Evolutionary conservation across 129 eudicot species (phyloP), one percentile per base, ranked within the genome.

Genomic region (Helianthus tuberosus): DNA sequence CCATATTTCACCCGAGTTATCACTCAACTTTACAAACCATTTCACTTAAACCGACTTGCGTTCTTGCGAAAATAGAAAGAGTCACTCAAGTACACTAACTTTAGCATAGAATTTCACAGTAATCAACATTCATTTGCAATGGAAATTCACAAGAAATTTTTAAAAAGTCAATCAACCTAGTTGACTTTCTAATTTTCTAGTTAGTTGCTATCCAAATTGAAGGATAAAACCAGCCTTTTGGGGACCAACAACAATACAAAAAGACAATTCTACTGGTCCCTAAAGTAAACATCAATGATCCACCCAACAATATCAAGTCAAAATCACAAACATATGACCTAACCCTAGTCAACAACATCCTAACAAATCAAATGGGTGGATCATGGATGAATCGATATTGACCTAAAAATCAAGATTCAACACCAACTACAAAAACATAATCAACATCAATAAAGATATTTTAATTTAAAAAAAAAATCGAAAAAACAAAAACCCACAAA

Each of bases 241-340:
- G 44, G 14, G 3, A 20, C 66, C 43, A 60, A 25, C 36, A 58
- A 25, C 8, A 25, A 9, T 3, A 10, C 11, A 57, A 58, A 58
- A 23, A 14, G 64, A 43, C 29, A 14, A 3, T 43, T 72, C 57
- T 13, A 12, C 48, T 14, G 16, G 57, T 64, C 67, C 57, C 67
- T 12, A 72, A 58, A 58, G 47, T 62, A 27, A 61, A 15, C 35
- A 60, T 20, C 23, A 20, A 20, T 20, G 23, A 20, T 20, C 11
- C n/a, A n/a, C n/a, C 69, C 38, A 62, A 32, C 17, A 17, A 8
- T 16, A 48, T 50, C 25, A 73, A 41, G 14, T 65, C 64, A 8
- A 55, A 75, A 51, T 46, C 17, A 75, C 43, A 53, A 27, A 27
- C 32, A 17, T 49, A 54, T 29, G 58, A 36, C 62, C 80, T 36